A percentile compares a stretch with the other conserved stretches of the same genome.
These are phyloP conservation scores for Puya raimondii DNA, from an alignment of 176 grass and related monocot species.

Conservation along the genomic window DNA sequence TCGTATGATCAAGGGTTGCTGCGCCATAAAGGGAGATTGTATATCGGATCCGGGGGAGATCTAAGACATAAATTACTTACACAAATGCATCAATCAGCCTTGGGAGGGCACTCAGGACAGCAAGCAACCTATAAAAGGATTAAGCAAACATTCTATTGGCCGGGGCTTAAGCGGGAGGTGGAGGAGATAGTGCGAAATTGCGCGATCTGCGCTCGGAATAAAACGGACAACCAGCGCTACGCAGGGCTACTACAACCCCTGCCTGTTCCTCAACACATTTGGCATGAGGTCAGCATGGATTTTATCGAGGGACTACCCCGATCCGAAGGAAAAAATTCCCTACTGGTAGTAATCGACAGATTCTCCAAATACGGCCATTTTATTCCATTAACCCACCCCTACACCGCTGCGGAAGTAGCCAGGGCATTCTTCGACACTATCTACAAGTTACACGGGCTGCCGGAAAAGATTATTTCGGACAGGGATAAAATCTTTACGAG, in stretches of 20 bases:
- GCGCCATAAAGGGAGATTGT: too few species aligned
- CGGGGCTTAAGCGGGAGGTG: not conserved
- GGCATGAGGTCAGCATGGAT: too few species aligned
- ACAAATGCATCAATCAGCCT: not conserved
- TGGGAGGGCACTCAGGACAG: not conserved
- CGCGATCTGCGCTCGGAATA: not conserved
- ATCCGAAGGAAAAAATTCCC: not conserved
- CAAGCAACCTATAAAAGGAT: not conserved
- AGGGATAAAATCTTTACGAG: constrained; percentile 5
- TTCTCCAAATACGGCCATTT: not conserved
- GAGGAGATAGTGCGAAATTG: not conserved
- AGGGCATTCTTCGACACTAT: too few species aligned
- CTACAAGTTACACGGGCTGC: too few species aligned
- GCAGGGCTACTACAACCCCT: constrained; percentile 1
- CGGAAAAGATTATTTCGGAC: not conserved
- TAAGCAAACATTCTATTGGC: not conserved
- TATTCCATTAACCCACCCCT: too few species aligned
- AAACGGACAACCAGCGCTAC: not conserved
- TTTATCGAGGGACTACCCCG: not conserved
- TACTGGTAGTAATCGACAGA: not conserved
- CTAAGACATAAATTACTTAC: not conserved
- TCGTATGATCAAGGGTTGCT: too few species aligned
- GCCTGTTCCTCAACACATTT: too few species aligned
- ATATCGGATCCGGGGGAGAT: not conserved
- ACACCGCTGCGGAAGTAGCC: too few species aligned